A percentile compares a stretch with the other conserved stretches of the same genome.
phyloP scores from a whole-genome alignment of 805 yeast genomes.

The Tetrapisispora phaffii region DNA sequence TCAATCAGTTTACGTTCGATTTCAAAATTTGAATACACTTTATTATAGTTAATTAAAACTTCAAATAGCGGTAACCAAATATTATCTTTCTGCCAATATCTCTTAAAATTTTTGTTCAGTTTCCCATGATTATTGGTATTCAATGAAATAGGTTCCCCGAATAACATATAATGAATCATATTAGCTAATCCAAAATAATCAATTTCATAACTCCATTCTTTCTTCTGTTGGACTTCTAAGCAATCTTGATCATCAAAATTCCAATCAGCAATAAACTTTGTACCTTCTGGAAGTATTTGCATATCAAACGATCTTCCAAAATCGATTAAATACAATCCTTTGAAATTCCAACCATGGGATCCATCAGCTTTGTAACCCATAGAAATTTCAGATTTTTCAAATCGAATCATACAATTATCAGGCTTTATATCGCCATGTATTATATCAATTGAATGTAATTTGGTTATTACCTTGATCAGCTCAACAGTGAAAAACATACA shows the following conservation, averaged over 20 bases:
- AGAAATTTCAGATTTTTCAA: conserved; percentile 27
- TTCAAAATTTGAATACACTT: neutral
- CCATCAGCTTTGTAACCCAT: conserved; percentile 29
- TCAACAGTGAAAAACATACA: conserved; percentile 57
- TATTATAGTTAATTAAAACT: conserved; percentile 49
- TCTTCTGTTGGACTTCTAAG: conserved; percentile 49
- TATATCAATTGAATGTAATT: conserved; percentile 54
- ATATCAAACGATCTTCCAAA: conserved; percentile 76
- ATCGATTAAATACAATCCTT: conserved; percentile 61
- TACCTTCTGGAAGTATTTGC: conserved; percentile 40
- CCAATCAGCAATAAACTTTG: conserved; percentile 52
- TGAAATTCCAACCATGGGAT: conserved; percentile 37
- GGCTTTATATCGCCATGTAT: conserved; percentile 82
- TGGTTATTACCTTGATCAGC: conserved; percentile 47
- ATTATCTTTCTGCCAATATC: conserved; percentile 61
- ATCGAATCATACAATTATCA: conserved; percentile 72
- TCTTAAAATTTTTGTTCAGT: conserved; percentile 41
- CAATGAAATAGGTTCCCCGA: conserved; percentile 53
- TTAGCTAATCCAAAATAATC: conserved; percentile 81
- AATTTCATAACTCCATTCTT: conserved; percentile 67
- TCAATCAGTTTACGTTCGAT: neutral
- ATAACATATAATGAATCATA: conserved; percentile 61
- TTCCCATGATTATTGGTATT: conserved; percentile 21
- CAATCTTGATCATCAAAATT: conserved; percentile 61
- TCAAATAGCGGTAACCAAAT: conserved; percentile 64